These are phyloP conservation scores for Verticillium tricorpus DNA, from an alignment of 2,329 filamentous ascomycete genomes.

Conservation along the genomic window DNA sequence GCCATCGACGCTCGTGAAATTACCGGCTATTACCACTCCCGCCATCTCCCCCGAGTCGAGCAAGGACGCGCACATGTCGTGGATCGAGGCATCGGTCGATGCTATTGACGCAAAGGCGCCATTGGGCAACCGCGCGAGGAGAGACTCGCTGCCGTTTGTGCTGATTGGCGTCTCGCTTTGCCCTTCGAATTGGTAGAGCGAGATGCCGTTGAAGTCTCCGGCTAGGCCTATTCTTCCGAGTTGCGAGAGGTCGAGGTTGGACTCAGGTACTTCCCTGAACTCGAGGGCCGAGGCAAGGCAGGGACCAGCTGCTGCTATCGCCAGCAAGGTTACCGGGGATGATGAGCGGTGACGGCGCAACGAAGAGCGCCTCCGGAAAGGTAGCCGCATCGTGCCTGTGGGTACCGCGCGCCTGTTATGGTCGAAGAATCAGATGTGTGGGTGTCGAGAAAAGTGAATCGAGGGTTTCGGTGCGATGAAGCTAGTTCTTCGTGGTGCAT, in stretches of 20 bases:
- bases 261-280: constrained; percentile 58
- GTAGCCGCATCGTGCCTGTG: constrained; percentile 41
- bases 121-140: constrained; percentile 80
- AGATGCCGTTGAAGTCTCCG: constrained; percentile 88
- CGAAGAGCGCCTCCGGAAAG: constrained; percentile 36
- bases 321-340: constrained; percentile 28
- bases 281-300: constrained; percentile 45
- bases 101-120: constrained; percentile 73
- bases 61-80: constrained; percentile 79
- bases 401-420: neutral
- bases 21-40: constrained; percentile 84
- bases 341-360: constrained; percentile 29
- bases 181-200: constrained; percentile 78
- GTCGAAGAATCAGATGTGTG: neutral
- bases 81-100: constrained; percentile 77
- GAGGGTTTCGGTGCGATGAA: neutral
- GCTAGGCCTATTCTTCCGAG: constrained; percentile 81
- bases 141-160: constrained; percentile 74
- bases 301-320: constrained; percentile 34
- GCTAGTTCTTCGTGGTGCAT: neutral
- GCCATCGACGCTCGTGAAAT: constrained; percentile 86
- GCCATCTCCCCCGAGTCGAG: constrained; percentile 59
- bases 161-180: constrained; percentile 66
- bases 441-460: neutral
- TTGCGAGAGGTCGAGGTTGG: constrained; percentile 72